Conservation (phyloP, 805 yeast species). For the Lachancea meyersii region DNA sequence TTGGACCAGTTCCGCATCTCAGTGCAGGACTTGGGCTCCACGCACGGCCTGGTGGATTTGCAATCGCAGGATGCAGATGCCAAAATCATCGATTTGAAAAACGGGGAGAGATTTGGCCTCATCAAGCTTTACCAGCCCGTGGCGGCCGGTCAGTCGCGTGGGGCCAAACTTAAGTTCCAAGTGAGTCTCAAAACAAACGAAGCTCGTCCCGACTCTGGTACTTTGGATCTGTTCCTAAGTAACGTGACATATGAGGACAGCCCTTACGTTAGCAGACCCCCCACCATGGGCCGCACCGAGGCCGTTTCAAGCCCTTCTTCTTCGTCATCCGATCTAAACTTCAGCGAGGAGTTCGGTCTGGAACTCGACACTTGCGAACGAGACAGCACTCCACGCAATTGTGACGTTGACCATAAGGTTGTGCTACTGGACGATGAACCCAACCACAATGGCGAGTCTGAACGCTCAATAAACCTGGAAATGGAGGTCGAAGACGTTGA, state of each 20-base stretch:
- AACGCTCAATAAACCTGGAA: not conserved
- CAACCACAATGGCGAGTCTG: not conserved
- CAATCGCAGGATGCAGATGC: slow-evolving; percentile 16
- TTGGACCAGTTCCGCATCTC: slow-evolving; percentile 21
- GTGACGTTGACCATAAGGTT: not conserved
- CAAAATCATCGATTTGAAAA: slow-evolving; percentile 21
- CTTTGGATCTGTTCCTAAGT: slow-evolving; percentile 13
- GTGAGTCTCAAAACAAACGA: slow-evolving; percentile 10
- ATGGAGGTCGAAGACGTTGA: too few species aligned
- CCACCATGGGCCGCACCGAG: slow-evolving; percentile 2
- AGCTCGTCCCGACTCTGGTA: slow-evolving; percentile 7
- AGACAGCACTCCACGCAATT: not conserved
- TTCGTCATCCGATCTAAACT: slow-evolving; percentile 14
- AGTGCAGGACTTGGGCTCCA: slow-evolving; percentile 19
- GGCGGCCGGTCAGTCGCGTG: slow-evolving; percentile 15
- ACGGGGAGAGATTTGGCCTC: slow-evolving; percentile 25
- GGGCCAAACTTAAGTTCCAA: slow-evolving; percentile 22
- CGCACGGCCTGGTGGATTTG: slow-evolving; percentile 23
- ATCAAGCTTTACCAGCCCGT: slow-evolving; percentile 14
- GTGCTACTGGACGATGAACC: not conserved
- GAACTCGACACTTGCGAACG: slow-evolving; percentile 4
- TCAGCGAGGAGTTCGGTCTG: slow-evolving; percentile 12
- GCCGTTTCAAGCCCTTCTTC: slow-evolving; percentile 10
- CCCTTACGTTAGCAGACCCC: slow-evolving; percentile 15
- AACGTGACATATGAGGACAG: slow-evolving; percentile 18